A percentile compares a stretch with the other conserved stretches of the same genome.
These are phyloP conservation scores for Macaranga tanarius DNA, from an alignment of 441 rosid species.

Conservation along the genomic window DNA sequence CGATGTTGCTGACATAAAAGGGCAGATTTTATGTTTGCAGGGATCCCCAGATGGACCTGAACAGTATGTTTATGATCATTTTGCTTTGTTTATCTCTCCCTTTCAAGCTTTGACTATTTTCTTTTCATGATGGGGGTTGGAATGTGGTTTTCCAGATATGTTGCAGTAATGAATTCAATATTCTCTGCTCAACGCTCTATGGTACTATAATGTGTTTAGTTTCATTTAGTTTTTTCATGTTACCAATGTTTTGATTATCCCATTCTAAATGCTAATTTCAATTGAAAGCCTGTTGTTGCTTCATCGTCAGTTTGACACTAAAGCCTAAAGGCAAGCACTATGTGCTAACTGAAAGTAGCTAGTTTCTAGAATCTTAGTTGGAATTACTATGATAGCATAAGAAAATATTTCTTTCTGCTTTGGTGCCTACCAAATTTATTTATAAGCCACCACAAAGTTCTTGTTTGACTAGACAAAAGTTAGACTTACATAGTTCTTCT, in stretches of 20 bases:
- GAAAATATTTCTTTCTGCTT: not conserved
- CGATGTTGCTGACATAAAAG: constrained; percentile 28
- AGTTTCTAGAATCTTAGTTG: not conserved
- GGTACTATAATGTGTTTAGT: constrained; percentile 42
- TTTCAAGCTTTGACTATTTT: constrained; percentile 23
- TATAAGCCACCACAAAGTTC: not conserved
- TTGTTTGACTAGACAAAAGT: not conserved
- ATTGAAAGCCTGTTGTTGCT: not conserved
- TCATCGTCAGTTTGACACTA: not conserved
- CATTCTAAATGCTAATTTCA: not conserved
- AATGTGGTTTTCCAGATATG: constrained; percentile 60
- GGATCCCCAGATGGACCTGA: constrained; percentile 98
- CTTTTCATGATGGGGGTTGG: constrained; percentile 15
- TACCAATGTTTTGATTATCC: constrained; percentile 2
- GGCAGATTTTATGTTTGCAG: constrained; percentile 95
- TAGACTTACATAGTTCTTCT: not conserved
- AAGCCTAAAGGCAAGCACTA: not conserved
- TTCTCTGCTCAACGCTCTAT: constrained; percentile 92
- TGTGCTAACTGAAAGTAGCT: not conserved
- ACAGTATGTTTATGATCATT: constrained; percentile 57
- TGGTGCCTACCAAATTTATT: not conserved
- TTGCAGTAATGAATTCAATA: constrained; percentile 94
- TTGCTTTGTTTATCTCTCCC: constrained; percentile 16
- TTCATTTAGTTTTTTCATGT: constrained; percentile 3
- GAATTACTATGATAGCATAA: not conserved